Evolutionary conservation across 2,329 filamentous ascomycete genomes (phyloP), one percentile per base, ranked within the genome.

Genomic region (Colletotrichum karsti): DNA sequence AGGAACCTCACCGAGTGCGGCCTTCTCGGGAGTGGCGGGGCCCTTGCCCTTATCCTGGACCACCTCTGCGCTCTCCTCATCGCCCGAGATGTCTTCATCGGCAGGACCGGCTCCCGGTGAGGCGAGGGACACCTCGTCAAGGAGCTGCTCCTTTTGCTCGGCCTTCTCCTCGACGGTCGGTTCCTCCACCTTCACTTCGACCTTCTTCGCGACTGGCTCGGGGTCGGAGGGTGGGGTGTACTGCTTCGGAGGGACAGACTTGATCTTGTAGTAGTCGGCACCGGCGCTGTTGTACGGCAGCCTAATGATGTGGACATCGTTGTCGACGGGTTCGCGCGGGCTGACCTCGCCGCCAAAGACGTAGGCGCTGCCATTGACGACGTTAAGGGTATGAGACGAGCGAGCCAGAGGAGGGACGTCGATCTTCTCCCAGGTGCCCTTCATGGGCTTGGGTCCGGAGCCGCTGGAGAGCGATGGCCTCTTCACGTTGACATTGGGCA

Each of bases 331-430:
- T 74, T 92, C 82, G 53, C 90, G 85, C 3, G 91, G 86, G 50
- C 83, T 80, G 64, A 90, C 79, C 77, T 96, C 93, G 72, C 93
- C 94, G 67, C 94, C 93, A 75, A 94, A 97, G 73, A 97, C 84
- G 77, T 89, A 91, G 44, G 87, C 85, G 41, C 81, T 81, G 26
- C 84, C 81, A 35, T 81, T 81, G 51, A 91, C 76, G 50, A 91
- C 85, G 46, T 92, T 86, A 72, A 94, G 77, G 3, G 88, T 87
- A 75, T 96, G 93, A 1, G 93, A 94, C 1, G 93, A 95, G 60
- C 93, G 90, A 41, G 89, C 88, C 7, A 94, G 84, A 1, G 82
- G 71, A 3, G 87, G 84, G 35, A 87, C 75, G 42, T 83, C 76
- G 73, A 91, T 83, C 72, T 85, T 86, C 74, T 90, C 84, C 89